Evolutionary conservation across 495 filamentous ascomycete genomes (phyloP), one percentile per base, ranked within the genome.

Genomic region (Penicillium samsonianum): DNA sequence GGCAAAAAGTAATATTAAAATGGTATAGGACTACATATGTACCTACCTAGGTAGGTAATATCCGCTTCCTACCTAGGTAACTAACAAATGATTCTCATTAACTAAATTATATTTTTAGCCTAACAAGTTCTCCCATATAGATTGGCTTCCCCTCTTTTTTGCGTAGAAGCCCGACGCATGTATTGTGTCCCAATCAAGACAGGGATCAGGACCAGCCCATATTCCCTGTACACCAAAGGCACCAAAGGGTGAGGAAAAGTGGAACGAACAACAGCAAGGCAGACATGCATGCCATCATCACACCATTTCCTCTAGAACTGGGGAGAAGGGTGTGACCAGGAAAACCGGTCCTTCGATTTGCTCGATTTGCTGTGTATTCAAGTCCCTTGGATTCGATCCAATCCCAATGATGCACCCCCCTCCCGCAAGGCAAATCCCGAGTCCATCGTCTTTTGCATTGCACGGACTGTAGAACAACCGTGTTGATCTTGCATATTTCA

Each of bases 81-180:
- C 30, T 33, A 11, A 33, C 4, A 25, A 25, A 25, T 25, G 23
- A 25, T 25, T 25, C 23, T 25, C 4, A 17, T 33, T 33, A 33
- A 33, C 35, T 38, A 38, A 17, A 38, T 17, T 52, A 41, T 56
- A 45, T 50, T 22, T 20, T 55, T 28, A 26, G 42, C 25, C 31
- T 14, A 53, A 35, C 19, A 44, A 3, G 2, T 22, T 10, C 41
- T 30, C 49, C n/a, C 40, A 37, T 44, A 44, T 28, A n/a, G n/a
- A 23, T 38, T 53, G 25, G n/a, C 9, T 45, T 42, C 26, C 30
- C 52, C 31, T 28, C 48, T 40, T 40, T 48, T 59, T 43, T n/a
- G 52, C 47, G 46, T 55, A 66, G 59, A 65, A 59, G 57, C 63
- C 53, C 48, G 46, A 65, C 59, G 63, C 57, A 66, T 66, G 63